These are phyloP conservation scores for Sugiyamaella qingdaonensis DNA, from an alignment of 805 yeast species.

Conservation along the genomic window DNA sequence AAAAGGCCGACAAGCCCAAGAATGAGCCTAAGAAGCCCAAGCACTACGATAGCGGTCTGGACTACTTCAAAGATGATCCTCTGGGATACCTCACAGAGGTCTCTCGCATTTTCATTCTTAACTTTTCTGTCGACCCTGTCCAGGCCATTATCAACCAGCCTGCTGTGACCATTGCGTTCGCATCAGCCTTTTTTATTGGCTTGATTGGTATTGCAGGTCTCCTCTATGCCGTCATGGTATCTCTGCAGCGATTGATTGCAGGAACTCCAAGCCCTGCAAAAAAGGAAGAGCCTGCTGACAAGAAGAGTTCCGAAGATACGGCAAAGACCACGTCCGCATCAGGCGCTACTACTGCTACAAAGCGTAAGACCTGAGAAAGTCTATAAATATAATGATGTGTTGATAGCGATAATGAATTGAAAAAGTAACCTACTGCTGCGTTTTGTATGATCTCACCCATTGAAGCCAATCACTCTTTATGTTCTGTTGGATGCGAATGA, in stretches of 20 bases:
- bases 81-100: slow-evolving; percentile 27
- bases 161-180: slow-evolving; percentile 30
- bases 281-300: slow-evolving; percentile 1
- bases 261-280: not conserved
- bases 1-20: slow-evolving; percentile 26
- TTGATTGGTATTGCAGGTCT: slow-evolving; percentile 23
- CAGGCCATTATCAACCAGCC: slow-evolving; percentile 35
- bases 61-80: slow-evolving; percentile 34
- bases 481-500: not conserved
- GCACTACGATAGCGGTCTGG: slow-evolving; percentile 23
- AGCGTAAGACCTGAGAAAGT: slow-evolving; percentile 19
- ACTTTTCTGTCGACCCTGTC: slow-evolving; percentile 30
- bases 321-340: slow-evolving; percentile 15
- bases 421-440: not conserved
- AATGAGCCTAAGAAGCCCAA: slow-evolving; percentile 16
- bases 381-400: not conserved
- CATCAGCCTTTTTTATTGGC: slow-evolving; percentile 19
- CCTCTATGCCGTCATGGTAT: slow-evolving; percentile 24
- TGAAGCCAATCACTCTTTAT: not conserved
- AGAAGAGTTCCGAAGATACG: slow-evolving; percentile 5
- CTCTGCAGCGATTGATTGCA: not conserved
- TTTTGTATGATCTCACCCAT: not conserved
- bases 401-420: not conserved
- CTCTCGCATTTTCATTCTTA: slow-evolving; percentile 28
- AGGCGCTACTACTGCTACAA: slow-evolving; percentile 17